A percentile compares a stretch with the other conserved stretches of the same genome.
phyloP scores from a whole-genome alignment of 805 yeast genomes.

The Alloascoidea hylecoeti region DNA sequence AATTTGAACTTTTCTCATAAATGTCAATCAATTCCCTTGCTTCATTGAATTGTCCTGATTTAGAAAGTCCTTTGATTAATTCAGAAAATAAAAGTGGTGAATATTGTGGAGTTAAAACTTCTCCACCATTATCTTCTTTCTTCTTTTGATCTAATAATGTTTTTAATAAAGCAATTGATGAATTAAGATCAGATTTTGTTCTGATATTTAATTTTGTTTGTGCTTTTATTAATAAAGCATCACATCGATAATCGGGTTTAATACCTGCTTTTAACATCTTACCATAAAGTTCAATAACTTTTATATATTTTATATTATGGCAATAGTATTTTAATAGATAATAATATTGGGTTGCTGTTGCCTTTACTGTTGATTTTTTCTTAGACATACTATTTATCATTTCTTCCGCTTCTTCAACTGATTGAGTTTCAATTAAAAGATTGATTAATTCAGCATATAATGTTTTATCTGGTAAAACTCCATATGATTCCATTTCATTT shows the following conservation, averaged over 20 bases:
- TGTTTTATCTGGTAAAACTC: slow-evolving; percentile 13
- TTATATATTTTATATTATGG: slow-evolving; percentile 5
- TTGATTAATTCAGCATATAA: slow-evolving; percentile 17
- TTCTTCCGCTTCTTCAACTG: slow-evolving; percentile 20
- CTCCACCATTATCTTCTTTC: slow-evolving; percentile 12
- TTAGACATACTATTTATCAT: slow-evolving; percentile 13
- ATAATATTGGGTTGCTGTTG: slow-evolving; percentile 10
- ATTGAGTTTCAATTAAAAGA: slow-evolving; percentile 18
- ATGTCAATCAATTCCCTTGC: not conserved
- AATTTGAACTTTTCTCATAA: not conserved
- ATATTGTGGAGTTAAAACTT: slow-evolving; percentile 13
- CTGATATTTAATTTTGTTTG: not conserved
- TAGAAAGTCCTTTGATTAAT: not conserved
- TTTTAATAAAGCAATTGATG: not conserved
- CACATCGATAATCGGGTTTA: not conserved
- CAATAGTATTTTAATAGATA: slow-evolving; percentile 11
- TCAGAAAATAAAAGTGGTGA: slow-evolving; percentile 7
- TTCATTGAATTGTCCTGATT: not conserved
- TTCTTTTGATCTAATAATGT: slow-evolving; percentile 6
- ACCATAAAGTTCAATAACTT: slow-evolving; percentile 7
- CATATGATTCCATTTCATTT: slow-evolving; percentile 13
- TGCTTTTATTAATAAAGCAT: not conserved
- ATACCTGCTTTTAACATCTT: slow-evolving; percentile 7
- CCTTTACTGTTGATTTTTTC: slow-evolving; percentile 4
- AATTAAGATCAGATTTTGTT: not conserved